phyloP scores from a whole-genome alignment of 352 stramenopile genomes.

The Pythium vanterpoolii region DNA sequence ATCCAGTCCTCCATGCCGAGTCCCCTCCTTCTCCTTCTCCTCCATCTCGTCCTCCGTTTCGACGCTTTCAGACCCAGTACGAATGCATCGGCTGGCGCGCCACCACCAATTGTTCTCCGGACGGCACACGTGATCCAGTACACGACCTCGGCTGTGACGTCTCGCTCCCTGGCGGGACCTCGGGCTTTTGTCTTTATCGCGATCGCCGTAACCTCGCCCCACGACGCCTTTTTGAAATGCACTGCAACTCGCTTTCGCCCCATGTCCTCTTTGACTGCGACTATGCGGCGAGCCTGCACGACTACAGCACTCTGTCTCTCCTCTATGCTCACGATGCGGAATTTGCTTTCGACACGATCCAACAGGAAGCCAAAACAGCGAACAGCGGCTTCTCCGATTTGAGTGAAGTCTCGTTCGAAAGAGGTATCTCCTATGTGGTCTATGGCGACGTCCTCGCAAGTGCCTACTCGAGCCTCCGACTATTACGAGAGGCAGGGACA shows the following conservation, averaged over 20 bases:
- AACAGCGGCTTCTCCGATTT: constrained; percentile 17
- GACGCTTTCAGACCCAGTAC: constrained; percentile 4
- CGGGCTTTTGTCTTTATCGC: constrained; percentile 21
- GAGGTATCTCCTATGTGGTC: constrained; percentile 30
- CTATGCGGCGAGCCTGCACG: not conserved
- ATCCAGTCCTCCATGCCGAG: not conserved
- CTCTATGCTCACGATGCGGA: not conserved
- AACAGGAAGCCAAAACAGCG: constrained; percentile 16
- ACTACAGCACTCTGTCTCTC: not conserved
- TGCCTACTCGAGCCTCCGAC: constrained; percentile 52
- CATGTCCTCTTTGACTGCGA: constrained; percentile 12
- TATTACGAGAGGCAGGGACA: constrained; percentile 38
- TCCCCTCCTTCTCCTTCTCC: not conserved
- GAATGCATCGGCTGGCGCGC: constrained; percentile 54
- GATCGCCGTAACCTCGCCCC: constrained; percentile 16
- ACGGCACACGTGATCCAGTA: constrained; percentile 27
- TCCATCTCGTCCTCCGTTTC: not conserved
- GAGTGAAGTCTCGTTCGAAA: constrained; percentile 21
- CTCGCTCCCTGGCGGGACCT: constrained; percentile 16
- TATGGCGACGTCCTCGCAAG: constrained; percentile 13
- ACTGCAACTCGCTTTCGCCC: constrained; percentile 15
- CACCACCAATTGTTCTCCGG: constrained; percentile 38
- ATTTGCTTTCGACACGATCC: constrained; percentile 2
- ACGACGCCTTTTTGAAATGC: constrained; percentile 16
- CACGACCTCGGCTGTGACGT: constrained; percentile 39